phyloP scores from a whole-genome alignment of 2,329 filamentous ascomycete species.

The Trichoderma guizhouense region DNA sequence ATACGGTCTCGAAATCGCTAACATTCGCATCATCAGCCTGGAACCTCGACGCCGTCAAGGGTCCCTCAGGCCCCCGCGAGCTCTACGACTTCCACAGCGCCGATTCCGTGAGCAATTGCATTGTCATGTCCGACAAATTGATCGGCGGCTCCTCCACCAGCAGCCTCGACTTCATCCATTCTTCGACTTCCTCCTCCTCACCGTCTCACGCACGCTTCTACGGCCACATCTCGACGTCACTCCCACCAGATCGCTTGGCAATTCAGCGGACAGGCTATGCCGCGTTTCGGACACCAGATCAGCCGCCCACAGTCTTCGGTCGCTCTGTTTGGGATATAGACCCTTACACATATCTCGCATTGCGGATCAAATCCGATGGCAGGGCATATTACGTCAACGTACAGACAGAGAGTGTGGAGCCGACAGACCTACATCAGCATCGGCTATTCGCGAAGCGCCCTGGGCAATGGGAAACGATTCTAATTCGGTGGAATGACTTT shows the following conservation, averaged over 20 bases:
- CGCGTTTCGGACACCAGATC: constrained; percentile 81
- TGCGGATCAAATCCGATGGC: constrained; percentile 87
- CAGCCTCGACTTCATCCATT: constrained; percentile 61
- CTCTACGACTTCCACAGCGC: constrained; percentile 61
- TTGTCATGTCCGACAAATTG: constrained; percentile 81
- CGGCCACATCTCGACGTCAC: constrained; percentile 80
- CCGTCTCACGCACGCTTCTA: constrained; percentile 71
- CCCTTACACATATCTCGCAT: constrained; percentile 78
- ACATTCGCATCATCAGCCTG: constrained; percentile 48
- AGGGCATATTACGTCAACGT: constrained; percentile 92
- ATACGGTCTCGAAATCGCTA: not conserved
- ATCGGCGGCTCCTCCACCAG: constrained; percentile 83
- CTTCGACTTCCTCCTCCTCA: constrained; percentile 16
- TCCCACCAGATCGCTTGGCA: constrained; percentile 71
- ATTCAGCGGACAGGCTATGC: constrained; percentile 82
- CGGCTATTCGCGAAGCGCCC: constrained; percentile 74
- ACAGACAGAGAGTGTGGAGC: constrained; percentile 89
- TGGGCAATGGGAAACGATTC: constrained; percentile 91
- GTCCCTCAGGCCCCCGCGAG: constrained; percentile 59
- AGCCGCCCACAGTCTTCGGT: constrained; percentile 77
- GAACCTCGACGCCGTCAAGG: constrained; percentile 66
- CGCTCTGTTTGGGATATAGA: constrained; percentile 85
- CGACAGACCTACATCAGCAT: constrained; percentile 95
- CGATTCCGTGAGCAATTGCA: constrained; percentile 51
- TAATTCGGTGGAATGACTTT: constrained; percentile 88